Evolutionary conservation across 495 filamentous ascomycete genomes (phyloP), one percentile per base, ranked within the genome.

Genomic region (Lophiostoma macrostomum): DNA sequence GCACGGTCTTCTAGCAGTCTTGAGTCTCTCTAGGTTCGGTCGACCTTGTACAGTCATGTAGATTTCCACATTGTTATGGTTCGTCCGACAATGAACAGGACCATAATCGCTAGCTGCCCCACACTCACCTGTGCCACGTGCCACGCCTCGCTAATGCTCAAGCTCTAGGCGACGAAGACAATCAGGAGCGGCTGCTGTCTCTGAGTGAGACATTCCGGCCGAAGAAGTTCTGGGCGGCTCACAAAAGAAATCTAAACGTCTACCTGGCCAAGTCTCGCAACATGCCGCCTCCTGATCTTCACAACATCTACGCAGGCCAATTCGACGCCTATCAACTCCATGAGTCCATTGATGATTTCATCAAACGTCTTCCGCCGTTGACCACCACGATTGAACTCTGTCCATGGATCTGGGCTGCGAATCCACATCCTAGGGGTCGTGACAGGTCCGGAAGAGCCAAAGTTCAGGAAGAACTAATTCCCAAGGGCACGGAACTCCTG

Each of bases 371-470:
- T 0, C 81, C 83, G 4, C 87, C 85, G 0, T 78, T 78, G 3
- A 82, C 71, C 5, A 61, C 60, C 1, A 11, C 47, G 5, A 49
- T 11, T 28, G n/a, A 48, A 1, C 51, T 53, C 3, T 73, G 76
- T 1, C 76, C 75, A 1, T 93, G 87, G 84, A 85, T 94, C 31
- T 85, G 74, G 71, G 75, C 83, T 48, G 69, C 67, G 13, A 84
- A 85, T 61, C 83, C 84, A 0, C 32, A 62, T 30, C 55, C 22
- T 11, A 23, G 37, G 4, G 27, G 43, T n/a, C 49, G 47, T 7
- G 32, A 60, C 38, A 32, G 66, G 46, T 30, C 38, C 6, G 31
- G 22, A 13, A 22, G 25, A 8, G 11, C 31, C 16, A 31, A 18
- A 5, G 66, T 69, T 8, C 50, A 73, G 5, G 63, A n/a, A n/a